Percentiles rank a stretch among this genome's conserved stretches.
Conservation (phyloP, 495 filamentous ascomycete species). For the Daldinia concentrica region DNA sequence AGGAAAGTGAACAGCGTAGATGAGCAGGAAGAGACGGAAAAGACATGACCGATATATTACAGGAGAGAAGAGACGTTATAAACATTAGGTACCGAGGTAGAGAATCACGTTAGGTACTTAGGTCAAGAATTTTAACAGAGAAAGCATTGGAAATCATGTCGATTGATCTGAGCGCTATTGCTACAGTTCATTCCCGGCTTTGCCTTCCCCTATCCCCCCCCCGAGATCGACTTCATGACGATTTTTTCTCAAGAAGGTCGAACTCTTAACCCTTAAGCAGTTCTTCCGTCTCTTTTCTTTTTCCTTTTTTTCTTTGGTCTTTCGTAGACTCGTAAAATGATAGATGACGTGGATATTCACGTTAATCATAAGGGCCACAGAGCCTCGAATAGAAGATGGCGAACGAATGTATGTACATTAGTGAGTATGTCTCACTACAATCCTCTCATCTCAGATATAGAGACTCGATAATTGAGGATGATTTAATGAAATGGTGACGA, state of each 20-base stretch:
- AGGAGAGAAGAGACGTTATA: constrained; percentile 3
- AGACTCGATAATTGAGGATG: constrained; percentile 2
- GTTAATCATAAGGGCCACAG: constrained; percentile 14
- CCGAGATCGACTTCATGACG: not conserved
- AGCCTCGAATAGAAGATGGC: constrained; percentile 15
- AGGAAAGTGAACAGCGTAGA: constrained; percentile 60
- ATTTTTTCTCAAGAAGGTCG: not conserved
- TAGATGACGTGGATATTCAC: constrained; percentile 17
- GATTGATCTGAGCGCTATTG: constrained; percentile 15
- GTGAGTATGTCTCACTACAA: constrained; percentile 11
- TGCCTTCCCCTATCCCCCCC: not conserved
- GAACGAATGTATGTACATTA: constrained; percentile 38
- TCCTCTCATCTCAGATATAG: not conserved
- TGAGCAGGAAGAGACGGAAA: constrained; percentile 68
- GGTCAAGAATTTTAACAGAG: not conserved
- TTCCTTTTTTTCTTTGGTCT: not conserved
- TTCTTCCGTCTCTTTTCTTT: not conserved
- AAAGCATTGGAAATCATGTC: constrained; percentile 14
- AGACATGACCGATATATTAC: constrained; percentile 41
- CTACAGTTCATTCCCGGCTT: not conserved
- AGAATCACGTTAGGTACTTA: not conserved
- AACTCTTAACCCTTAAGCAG: not conserved
- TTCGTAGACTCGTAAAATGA: constrained; percentile 37
- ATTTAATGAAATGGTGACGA: constrained; percentile 5
- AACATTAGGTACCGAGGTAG: not conserved